Base-by-base conservation (phyloP, 2,329 filamentous ascomycete species). In the Venturia asperata region DNA sequence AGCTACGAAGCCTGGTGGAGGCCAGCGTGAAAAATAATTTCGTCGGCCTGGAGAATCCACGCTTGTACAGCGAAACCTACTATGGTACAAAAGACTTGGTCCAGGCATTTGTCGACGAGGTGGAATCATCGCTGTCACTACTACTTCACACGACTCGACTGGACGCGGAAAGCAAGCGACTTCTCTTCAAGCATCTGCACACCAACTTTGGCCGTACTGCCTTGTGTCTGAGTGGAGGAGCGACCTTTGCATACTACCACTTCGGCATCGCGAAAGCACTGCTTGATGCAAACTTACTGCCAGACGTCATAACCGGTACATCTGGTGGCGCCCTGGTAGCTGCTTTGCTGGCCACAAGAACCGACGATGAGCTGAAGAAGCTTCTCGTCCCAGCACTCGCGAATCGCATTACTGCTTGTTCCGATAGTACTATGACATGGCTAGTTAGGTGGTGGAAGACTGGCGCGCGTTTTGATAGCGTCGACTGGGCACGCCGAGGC, bases 1-100 rank as follows among this genome's bases (percentile, higher is more conserved):
- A 94, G 64, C 81, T 99, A 64, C 88, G 87, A 67, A 83, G 83
- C 0, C 77, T 97, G 66, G 80, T 95, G 24, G 91, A 96, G 78
- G 91, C 90, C 17, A 97, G 92, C 74, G 89, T 97, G 70, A 99
- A 97, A 82, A 96, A 92, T 77, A 97, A 99, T 73, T 99, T 97
- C 76, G 91, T 91, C 21, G 94, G 94, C 0, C 87, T 96, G 17
- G 94, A 99, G 76, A 97, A 96, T 71, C 87, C 93, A 11, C 85
- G 91, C 64, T 78, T 99, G n/a, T 99, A 99, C 75, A 96, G 91
- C 71, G 92, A 97, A 78, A 96, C 93, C 3, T 99, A 99, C 74
- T 96, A 92, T 70, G 94, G 94, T 41, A 97, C 94, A n/a, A 99
- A 99, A 76, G 86, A 94, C 67, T 77, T 97, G 68, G 90, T 96